A percentile compares a stretch with the other conserved stretches of the same genome.
Conservation (phyloP, 306 rosid species). For the Lagenaria siceraria region DNA sequence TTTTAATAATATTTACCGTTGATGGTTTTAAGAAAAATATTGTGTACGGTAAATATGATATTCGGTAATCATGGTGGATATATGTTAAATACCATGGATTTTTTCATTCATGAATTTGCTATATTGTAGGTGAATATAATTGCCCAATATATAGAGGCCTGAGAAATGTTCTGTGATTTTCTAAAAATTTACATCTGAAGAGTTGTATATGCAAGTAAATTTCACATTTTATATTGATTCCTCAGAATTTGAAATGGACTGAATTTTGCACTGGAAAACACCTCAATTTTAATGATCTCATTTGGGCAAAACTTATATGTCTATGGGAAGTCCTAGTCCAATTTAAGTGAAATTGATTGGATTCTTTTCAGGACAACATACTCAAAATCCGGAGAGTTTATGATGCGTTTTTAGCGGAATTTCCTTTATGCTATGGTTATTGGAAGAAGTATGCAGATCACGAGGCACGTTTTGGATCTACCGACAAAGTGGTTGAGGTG, state of each 20-base stretch:
- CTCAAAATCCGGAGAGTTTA: conserved; percentile 77
- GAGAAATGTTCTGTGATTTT: background rate
- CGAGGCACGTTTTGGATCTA: conserved; percentile 69
- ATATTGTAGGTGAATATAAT: background rate
- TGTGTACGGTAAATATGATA: background rate
- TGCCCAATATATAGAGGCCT: background rate
- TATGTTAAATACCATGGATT: background rate
- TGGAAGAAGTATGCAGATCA: conserved; percentile 99
- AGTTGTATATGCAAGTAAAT: background rate
- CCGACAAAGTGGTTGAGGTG: conserved; percentile 90
- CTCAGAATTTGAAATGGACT: background rate
- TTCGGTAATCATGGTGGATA: background rate
- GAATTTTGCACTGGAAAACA: background rate
- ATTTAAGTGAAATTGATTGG: background rate
- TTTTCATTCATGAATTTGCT: background rate
- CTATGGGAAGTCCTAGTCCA: background rate
- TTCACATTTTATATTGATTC: background rate
- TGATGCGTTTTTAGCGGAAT: conserved; percentile 87
- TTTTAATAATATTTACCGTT: background rate
- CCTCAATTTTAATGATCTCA: background rate
- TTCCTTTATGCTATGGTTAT: conserved; percentile 94
- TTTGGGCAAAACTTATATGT: background rate
- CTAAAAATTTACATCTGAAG: background rate
- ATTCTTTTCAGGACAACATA: conserved; percentile 59
- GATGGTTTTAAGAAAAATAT: background rate